Conservation (phyloP, 768 basidiomycete genomes). For the Phanerodontia chrysosporium region DNA sequence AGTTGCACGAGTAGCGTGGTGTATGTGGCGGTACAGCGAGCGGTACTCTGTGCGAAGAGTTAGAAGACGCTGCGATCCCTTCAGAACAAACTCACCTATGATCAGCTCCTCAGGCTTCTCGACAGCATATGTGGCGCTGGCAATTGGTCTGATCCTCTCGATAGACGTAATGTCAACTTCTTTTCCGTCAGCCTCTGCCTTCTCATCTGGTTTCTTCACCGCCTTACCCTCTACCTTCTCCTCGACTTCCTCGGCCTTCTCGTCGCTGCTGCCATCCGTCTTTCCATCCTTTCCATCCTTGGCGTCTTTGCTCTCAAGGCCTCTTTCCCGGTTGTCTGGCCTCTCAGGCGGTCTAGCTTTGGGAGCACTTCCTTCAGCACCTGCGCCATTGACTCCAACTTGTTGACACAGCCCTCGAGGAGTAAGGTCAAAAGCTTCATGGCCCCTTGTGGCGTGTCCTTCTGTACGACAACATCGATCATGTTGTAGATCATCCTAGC, state of each 20-base stretch:
- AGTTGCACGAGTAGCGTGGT: slow-evolving; percentile 83
- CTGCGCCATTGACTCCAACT: slow-evolving; percentile 74
- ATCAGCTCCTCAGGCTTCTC: slow-evolving; percentile 83
- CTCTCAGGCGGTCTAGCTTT: slow-evolving; percentile 41
- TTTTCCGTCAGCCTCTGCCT: not conserved
- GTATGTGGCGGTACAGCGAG: slow-evolving; percentile 78
- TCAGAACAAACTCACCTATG: slow-evolving; percentile 49
- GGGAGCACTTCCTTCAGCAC: slow-evolving; percentile 55
- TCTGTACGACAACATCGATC: slow-evolving; percentile 74
- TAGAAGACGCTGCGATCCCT: not conserved
- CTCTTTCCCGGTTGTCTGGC: slow-evolving; percentile 34
- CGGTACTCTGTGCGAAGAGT: slow-evolving; percentile 60
- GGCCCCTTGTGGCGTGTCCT: slow-evolving; percentile 68
- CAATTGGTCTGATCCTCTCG: slow-evolving; percentile 83
- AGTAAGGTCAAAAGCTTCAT: slow-evolving; percentile 67
- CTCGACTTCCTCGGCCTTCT: slow-evolving; percentile 10
- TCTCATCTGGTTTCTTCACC: not conserved
- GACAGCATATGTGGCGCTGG: slow-evolving; percentile 67
- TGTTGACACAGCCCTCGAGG: slow-evolving; percentile 79
- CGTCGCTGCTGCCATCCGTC: not conserved
- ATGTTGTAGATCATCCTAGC: slow-evolving; percentile 91
- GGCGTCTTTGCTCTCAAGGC: not conserved
- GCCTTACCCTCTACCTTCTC: not conserved
- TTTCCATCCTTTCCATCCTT: not conserved
- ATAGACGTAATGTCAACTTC: slow-evolving; percentile 58